phyloP scores from a whole-genome alignment of 208 protist species.

The Trypanosoma scelopori region DNA sequence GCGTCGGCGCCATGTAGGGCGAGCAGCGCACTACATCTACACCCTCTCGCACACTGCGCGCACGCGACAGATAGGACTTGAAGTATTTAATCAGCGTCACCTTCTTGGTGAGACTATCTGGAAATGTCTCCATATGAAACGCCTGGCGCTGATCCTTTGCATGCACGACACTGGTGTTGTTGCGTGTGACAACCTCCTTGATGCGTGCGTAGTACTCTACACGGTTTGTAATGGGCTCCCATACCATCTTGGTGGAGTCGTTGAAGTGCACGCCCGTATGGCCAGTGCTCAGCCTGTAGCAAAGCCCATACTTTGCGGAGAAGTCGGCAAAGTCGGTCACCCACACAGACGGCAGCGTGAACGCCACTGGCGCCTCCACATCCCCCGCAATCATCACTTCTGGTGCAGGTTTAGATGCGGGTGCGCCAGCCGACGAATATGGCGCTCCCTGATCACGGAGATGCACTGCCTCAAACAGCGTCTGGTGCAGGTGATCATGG shows the following conservation, averaged over 20 bases:
- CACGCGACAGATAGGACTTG: slow-evolving; percentile 72
- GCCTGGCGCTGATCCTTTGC: slow-evolving; percentile 74
- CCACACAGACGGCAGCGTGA: slow-evolving; percentile 70
- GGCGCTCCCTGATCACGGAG: not conserved
- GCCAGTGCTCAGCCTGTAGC: slow-evolving; percentile 94
- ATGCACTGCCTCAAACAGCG: slow-evolving; percentile 27
- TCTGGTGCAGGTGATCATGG: slow-evolving; percentile 71
- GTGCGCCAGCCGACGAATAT: not conserved
- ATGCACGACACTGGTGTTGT: slow-evolving; percentile 33
- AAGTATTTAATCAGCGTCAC: slow-evolving; percentile 97
- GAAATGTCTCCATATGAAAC: slow-evolving; percentile 73
- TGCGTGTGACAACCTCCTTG: slow-evolving; percentile 47
- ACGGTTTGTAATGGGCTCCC: slow-evolving; percentile 63
- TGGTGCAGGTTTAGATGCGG: not conserved
- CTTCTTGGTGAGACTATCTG: slow-evolving; percentile 95
- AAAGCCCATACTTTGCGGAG: slow-evolving; percentile 97
- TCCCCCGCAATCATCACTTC: not conserved
- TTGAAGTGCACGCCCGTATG: slow-evolving; percentile 97
- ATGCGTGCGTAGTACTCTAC: slow-evolving; percentile 82
- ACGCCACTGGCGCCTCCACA: slow-evolving; percentile 10
- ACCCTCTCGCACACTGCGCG: slow-evolving; percentile 37
- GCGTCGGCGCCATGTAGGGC: slow-evolving; percentile 31
- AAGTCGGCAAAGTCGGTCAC: slow-evolving; percentile 95
- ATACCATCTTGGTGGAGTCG: slow-evolving; percentile 96
- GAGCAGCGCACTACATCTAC: slow-evolving; percentile 71